Base-by-base conservation (phyloP, 768 basidiomycete genomes). In the Boletus rubroflammeus region DNA sequence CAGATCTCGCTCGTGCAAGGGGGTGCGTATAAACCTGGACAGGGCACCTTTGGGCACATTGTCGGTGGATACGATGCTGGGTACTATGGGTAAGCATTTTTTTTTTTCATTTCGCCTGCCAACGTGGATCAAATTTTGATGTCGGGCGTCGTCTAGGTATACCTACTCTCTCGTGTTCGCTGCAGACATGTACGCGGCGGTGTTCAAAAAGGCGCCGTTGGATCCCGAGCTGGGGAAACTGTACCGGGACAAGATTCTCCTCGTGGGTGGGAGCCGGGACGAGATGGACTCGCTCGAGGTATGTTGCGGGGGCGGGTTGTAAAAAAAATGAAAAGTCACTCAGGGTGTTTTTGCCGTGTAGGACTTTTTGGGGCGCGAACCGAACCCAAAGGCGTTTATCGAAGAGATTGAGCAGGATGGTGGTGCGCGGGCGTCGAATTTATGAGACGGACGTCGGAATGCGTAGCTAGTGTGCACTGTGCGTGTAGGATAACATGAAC, bases 131-230 rank as follows among this genome's bases (percentile, higher is more conserved):
- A 4, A 1, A 3, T 10, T 15, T 32, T 32, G 10, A 6, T 28
- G 21, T 31, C 13, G 17, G 7, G 36, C 14, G 14, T 46, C 17
- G 7, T 19, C 1, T 49, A 65, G 86, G 76, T 88, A 81, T 71
- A 86, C 84, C 3, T 93, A 90, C 60, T 89, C 86, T 15, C 77
- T 89, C 17, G 79, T 81, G 29, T 83, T 82, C 62, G 78, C 81
- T 0, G 69, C 76, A 29, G 83, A 83, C 69, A 83, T 81, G 80
- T 83, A 80, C 57, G 70, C 80, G 25, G 86, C 89, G 2, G 80
- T 93, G n/a, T 94, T 94, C 75, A 85, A 88, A 64, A 74, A 76
- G 29, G 86, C 89, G 62, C 90, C 90, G 19, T 75, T 94, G 53
- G 82, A 86, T 63, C 82, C 87, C 1, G 72, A 68, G 23, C 80